Conservation (phyloP, 768 basidiomycete genomes). For the Austroboletus eburneus region DNA sequence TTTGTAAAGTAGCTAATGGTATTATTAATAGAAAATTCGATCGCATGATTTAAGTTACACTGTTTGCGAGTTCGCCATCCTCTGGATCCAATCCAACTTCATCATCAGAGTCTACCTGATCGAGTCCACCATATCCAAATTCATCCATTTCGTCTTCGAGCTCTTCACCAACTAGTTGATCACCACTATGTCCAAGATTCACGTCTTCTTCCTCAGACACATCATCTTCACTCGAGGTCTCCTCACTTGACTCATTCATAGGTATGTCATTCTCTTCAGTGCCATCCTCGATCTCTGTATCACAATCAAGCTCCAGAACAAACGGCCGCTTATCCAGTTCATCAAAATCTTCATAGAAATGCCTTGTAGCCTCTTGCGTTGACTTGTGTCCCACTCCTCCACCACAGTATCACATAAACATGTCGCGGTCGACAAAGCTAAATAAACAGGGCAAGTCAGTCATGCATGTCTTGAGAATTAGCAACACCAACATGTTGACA, state of each 20-base stretch:
- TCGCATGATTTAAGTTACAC: too few relatives aligned
- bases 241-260: too few relatives aligned
- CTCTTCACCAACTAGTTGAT: neutral
- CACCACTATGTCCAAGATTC: neutral
- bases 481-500: constrained; percentile 30
- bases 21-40: too few relatives aligned
- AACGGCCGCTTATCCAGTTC: neutral
- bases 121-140: neutral
- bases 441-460: neutral
- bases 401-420: neutral
- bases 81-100: too few relatives aligned
- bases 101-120: neutral
- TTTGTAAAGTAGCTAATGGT: too few relatives aligned
- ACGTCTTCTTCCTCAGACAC: too few relatives aligned
- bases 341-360: neutral
- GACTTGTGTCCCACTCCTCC: neutral
- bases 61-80: too few relatives aligned
- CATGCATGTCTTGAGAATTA: neutral
- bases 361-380: neutral
- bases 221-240: too few relatives aligned
- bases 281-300: neutral
- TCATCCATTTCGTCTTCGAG: neutral
- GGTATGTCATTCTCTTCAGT: too few relatives aligned
- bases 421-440: neutral
- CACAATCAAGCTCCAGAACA: neutral